phyloP scores from a whole-genome alignment of 176 grass and related monocot genomes.

The Aegilops sharonensis region DNA sequence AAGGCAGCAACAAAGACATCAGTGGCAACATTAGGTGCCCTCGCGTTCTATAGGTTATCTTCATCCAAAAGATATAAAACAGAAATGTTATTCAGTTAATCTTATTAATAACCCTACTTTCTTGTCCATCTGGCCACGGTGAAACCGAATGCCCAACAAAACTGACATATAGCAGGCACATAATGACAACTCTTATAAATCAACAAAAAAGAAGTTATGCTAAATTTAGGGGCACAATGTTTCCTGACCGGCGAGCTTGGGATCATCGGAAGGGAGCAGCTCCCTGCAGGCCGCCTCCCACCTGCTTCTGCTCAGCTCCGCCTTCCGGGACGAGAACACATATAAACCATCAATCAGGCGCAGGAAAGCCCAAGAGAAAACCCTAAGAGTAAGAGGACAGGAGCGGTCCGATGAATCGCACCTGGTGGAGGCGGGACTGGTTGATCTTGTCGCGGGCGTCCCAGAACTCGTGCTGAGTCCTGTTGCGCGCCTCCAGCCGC shows the following conservation, averaged over 20 bases:
- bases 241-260: slow-evolving; percentile 28
- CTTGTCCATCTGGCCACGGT: neutral
- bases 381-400: neutral
- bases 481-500: neutral
- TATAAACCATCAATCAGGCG: neutral
- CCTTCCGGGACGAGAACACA: neutral
- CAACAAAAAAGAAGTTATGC: neutral
- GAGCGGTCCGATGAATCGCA: neutral
- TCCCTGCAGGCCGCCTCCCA: slow-evolving; percentile 9
- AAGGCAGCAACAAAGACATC: neutral
- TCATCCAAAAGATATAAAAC: neutral
- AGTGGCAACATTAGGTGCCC: neutral
- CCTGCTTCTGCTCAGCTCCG: slow-evolving; percentile 1
- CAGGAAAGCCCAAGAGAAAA: neutral
- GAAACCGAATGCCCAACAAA: neutral
- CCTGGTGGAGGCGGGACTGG: neutral
- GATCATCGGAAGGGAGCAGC: slow-evolving; percentile 16
- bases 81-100: neutral
- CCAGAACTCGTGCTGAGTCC: neutral
- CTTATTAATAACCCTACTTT: neutral
- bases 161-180: neutral
- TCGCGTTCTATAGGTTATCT: neutral
- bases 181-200: neutral
- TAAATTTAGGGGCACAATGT: neutral
- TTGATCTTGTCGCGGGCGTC: neutral